Evolutionary conservation across 208 protist species (phyloP), one percentile per base, ranked within the genome.

Genomic region (Acanthamoeba sp.): DNA sequence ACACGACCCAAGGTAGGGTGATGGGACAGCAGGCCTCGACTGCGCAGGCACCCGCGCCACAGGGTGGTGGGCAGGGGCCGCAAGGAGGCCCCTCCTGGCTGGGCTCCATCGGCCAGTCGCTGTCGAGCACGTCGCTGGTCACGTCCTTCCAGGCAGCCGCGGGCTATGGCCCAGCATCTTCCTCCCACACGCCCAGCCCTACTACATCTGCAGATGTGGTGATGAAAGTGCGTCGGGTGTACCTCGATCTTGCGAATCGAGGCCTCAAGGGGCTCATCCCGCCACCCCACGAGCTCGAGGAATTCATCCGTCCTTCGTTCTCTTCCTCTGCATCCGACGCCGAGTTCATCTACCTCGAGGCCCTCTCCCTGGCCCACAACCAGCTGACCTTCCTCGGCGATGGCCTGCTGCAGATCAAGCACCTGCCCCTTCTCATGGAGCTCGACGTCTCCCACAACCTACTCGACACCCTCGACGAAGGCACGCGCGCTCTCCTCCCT

Each of bases 371-470:
- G 22, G 84, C 84, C 32, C 48, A 69, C 84, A 90, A 90, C 84
- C n/a, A 90, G 22, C 57, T 90, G 29, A 24, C 32, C 32, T 22
- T 40, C 36, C 84, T 90, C 34, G 84, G 29, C 34, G 84, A 57
- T 57, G 73, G 73, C 40, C 34, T 90, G 36, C 84, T 71, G 2
- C 48, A 90, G n/a, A 90, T 90, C 57, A 90, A 90, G 50, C 84
- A 90, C 36, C 57, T 90, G 84, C 84, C 84, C 24, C 57, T 90
- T 18, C 57, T 90, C 55, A 90, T 90, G 84, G 84, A 90, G 34
- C 84, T 90, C 48, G 84, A 90, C 36, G 50, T 90, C 55, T 90
- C 84, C 48, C 34, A 71, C 84, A 90, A 90, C 84, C 36, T 24
- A 27, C 55, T 90, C 2, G 50, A 69, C 34, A 16, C 48, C 32